Evolutionary conservation across 2,329 filamentous ascomycete species (phyloP).

Genomic region (Hawksworthiomyces lignivorus): DNA sequence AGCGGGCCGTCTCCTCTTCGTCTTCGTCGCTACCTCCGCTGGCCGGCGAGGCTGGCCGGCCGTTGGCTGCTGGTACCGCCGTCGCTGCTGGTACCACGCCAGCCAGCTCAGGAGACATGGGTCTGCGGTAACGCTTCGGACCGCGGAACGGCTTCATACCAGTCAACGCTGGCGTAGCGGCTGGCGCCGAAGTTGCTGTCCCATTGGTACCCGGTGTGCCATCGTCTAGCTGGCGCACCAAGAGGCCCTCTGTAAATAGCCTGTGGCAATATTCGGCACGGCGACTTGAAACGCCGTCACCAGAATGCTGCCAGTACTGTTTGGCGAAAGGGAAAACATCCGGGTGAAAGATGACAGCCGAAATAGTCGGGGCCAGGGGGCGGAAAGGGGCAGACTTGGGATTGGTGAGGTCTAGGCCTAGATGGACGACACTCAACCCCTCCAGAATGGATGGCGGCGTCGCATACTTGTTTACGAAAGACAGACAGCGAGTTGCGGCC

Average conservation of each 20-base stretch:
- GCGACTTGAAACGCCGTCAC: slow-evolving; percentile 85
- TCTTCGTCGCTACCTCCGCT: slow-evolving; percentile 15
- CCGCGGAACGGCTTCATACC: slow-evolving; percentile 51
- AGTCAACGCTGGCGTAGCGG: background rate
- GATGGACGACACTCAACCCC: slow-evolving; percentile 50
- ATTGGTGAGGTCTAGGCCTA: slow-evolving; percentile 53
- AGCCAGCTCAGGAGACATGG: slow-evolving; percentile 29
- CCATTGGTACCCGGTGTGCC: background rate
- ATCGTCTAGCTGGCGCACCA: slow-evolving; percentile 26
- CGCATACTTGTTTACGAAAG: slow-evolving; percentile 60
- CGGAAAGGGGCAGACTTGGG: slow-evolving; percentile 43
- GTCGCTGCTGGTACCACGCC: background rate
- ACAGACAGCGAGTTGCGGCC: slow-evolving; percentile 63
- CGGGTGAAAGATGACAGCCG: slow-evolving; percentile 63
- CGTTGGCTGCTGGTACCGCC: background rate
- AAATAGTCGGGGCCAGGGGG: slow-evolving; percentile 52
- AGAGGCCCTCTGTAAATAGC: slow-evolving; percentile 61
- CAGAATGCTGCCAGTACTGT: slow-evolving; percentile 94
- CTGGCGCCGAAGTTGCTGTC: background rate
- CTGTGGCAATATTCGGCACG: slow-evolving; percentile 82
- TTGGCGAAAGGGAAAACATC: slow-evolving; percentile 69
- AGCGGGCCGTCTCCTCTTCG: slow-evolving; percentile 62
- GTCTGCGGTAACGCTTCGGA: slow-evolving; percentile 70
- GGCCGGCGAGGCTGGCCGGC: slow-evolving; percentile 10
- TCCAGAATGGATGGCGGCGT: slow-evolving; percentile 37